These are phyloP conservation scores for Mycena galericulata DNA, from an alignment of 768 basidiomycete genomes.

Conservation along the genomic window DNA sequence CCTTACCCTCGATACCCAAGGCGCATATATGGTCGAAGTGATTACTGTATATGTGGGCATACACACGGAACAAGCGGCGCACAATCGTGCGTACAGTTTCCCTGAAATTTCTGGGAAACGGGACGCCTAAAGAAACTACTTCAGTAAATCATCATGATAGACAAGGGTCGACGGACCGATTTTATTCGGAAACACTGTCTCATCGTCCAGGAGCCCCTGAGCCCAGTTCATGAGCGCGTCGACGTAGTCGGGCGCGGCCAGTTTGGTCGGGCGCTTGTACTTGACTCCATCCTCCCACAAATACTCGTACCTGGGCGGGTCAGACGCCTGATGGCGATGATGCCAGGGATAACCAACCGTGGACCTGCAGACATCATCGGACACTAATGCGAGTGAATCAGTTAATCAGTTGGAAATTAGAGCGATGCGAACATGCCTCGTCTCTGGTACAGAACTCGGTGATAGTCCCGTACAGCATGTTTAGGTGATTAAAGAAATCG, in stretches of 20 bases:
- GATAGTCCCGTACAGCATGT: conserved; percentile 98
- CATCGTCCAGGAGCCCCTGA: conserved; percentile 92
- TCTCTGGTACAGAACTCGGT: conserved; percentile 97
- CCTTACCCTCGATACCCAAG: conserved; percentile 97
- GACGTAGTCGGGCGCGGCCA: conserved; percentile 96
- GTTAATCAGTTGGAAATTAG: conserved; percentile 19
- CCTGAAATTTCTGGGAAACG: conserved; percentile 91
- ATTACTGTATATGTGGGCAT: conserved; percentile 98
- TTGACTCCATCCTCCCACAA: conserved; percentile 93
- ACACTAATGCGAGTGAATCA: conserved; percentile 62
- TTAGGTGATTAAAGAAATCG: conserved; percentile 99
- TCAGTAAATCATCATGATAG: neutral
- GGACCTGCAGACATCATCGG: conserved; percentile 98
- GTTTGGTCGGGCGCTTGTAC: conserved; percentile 91
- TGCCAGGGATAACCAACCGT: conserved; percentile 63
- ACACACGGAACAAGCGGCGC: conserved; percentile 93
- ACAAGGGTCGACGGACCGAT: conserved; percentile 69
- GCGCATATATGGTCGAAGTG: conserved; percentile 99
- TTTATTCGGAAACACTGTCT: conserved; percentile 91
- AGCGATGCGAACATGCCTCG: conserved; percentile 67
- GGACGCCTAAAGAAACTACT: conserved; percentile 68
- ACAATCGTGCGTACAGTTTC: conserved; percentile 93
- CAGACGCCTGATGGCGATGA: conserved; percentile 12
- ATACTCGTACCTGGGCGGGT: conserved; percentile 82
- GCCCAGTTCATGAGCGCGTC: conserved; percentile 99